These are phyloP conservation scores for Zygoascus sp. DNA, from an alignment of 1,139 yeast genomes.

Conservation along the genomic window DNA sequence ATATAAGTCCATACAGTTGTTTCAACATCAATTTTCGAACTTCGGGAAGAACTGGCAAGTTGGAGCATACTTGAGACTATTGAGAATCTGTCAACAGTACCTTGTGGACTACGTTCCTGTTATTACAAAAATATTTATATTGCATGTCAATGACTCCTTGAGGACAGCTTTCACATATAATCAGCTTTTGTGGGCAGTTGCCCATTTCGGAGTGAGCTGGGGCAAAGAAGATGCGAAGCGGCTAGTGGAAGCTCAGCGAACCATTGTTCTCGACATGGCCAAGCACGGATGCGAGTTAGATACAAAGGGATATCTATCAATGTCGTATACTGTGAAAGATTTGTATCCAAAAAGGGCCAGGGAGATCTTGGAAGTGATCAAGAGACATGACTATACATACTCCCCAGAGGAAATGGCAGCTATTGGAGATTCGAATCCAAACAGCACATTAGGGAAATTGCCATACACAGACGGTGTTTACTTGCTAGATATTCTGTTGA, in stretches of 20 bases:
- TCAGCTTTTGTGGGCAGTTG: constrained; percentile 32
- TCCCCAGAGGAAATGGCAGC: constrained; percentile 24
- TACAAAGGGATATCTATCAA: constrained; percentile 31
- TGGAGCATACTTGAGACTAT: constrained; percentile 23
- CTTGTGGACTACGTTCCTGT: constrained; percentile 30
- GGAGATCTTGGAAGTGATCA: constrained; percentile 22
- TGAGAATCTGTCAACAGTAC: constrained; percentile 22
- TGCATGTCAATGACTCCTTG: constrained; percentile 16
- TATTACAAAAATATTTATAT: constrained; percentile 25
- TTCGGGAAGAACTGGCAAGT: constrained; percentile 21
- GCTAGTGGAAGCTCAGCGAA: constrained; percentile 28
- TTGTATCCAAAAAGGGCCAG: constrained; percentile 19
- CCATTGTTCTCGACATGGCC: constrained; percentile 25
- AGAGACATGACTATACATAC: constrained; percentile 24
- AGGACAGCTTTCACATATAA: constrained; percentile 21
- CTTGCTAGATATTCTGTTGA: constrained; percentile 20
- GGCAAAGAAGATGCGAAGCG: constrained; percentile 20
- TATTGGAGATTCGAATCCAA: constrained; percentile 10
- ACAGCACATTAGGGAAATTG: constrained; percentile 19
- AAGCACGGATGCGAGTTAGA: constrained; percentile 22
- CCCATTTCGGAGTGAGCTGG: constrained; percentile 30
- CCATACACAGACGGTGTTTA: constrained; percentile 24
- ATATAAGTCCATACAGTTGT: constrained; percentile 23
- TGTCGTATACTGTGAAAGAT: constrained; percentile 26
- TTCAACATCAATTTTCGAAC: constrained; percentile 17